Percentiles rank a stretch among this genome's conserved stretches.
Conservation (phyloP, 2,329 filamentous ascomycete genomes). For the Colletotrichum sojae region DNA sequence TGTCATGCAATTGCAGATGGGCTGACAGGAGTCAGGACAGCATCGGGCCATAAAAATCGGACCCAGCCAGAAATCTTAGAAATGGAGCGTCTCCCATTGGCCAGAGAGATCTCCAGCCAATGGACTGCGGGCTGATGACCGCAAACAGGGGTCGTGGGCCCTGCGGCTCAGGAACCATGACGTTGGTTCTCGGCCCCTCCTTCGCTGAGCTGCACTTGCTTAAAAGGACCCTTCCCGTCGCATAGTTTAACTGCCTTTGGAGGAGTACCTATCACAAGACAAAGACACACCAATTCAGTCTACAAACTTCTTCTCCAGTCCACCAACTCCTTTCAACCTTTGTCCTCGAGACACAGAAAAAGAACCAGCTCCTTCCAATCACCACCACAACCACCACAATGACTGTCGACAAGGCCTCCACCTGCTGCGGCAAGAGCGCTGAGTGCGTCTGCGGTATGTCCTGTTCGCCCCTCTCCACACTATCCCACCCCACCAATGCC, state of each 20-base stretch:
- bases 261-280: background rate
- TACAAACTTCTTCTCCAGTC: background rate
- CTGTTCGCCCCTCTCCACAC: background rate
- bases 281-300: conserved; percentile 9
- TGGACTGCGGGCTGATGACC: conserved; percentile 20
- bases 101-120: conserved; percentile 27
- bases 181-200: conserved; percentile 36
- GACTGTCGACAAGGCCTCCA: conserved; percentile 58
- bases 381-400: conserved; percentile 46
- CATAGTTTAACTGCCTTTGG: background rate
- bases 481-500: conserved; percentile 3
- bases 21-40: conserved; percentile 19
- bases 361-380: background rate
- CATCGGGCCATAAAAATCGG: conserved; percentile 17
- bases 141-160: conserved; percentile 10
- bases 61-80: conserved; percentile 3
- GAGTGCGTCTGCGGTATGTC: conserved; percentile 72
- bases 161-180: conserved; percentile 31
- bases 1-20: conserved; percentile 31
- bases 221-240: conserved; percentile 32
- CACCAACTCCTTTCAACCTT: background rate
- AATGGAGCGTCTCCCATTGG: conserved; percentile 14
- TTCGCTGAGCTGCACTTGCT: conserved; percentile 34
- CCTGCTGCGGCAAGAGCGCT: conserved; percentile 69
- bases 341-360: background rate